Conservation (phyloP, 106 monocot genomes). For the Acorus calamus region DNA sequence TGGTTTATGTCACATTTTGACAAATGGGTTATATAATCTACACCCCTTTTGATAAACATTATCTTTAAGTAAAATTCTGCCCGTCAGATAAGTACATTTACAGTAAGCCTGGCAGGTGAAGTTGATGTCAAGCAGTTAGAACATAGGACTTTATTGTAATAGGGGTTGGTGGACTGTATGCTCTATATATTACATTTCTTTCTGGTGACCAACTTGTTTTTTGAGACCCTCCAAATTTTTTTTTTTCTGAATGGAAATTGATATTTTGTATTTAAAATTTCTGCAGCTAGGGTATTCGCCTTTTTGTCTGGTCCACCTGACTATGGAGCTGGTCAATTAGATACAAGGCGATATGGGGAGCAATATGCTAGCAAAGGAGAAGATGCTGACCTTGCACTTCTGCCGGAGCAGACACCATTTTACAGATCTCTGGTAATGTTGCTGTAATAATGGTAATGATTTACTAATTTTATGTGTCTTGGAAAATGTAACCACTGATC, state of each 20-base stretch:
- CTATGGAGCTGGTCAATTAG: constrained; percentile 97
- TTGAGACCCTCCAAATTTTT: too few species aligned
- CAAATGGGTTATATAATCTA: too few species aligned
- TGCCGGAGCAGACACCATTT: constrained; percentile 97
- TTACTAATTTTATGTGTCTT: neutral
- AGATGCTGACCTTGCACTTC: constrained; percentile 92
- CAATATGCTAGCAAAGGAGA: constrained; percentile 95
- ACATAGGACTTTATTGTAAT: too few species aligned
- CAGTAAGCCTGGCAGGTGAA: too few species aligned
- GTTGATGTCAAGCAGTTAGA: too few species aligned
- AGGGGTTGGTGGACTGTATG: too few species aligned
- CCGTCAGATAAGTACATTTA: too few species aligned
- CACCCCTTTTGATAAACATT: too few species aligned
- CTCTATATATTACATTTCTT: too few species aligned
- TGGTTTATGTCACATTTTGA: too few species aligned
- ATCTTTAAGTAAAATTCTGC: too few species aligned
- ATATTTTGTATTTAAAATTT: neutral
- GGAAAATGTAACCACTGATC: constrained; percentile 26
- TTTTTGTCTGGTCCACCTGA: constrained; percentile 99
- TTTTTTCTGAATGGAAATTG: constrained; percentile 1
- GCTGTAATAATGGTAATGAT: neutral
- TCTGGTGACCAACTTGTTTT: too few species aligned
- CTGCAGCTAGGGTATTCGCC: constrained; percentile 93
- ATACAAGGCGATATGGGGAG: constrained; percentile 93
- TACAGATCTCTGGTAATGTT: constrained; percentile 86